These are phyloP conservation scores for Colletotrichum trifolii DNA, from an alignment of 2,329 filamentous ascomycete species.

Conservation along the genomic window DNA sequence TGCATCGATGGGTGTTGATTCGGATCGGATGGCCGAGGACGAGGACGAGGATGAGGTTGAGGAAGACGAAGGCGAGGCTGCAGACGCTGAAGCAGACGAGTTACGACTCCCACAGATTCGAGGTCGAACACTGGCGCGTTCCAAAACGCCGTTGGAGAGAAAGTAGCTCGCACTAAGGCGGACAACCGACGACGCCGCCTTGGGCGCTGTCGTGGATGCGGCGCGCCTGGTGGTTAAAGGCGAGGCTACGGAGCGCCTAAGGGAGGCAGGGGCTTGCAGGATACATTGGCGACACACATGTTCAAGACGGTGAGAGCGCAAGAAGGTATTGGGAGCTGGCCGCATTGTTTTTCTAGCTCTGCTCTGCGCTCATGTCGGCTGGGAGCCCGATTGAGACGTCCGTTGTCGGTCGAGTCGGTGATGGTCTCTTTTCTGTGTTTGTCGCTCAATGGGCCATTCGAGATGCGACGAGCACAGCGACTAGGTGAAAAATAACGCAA, in stretches of 20 bases:
- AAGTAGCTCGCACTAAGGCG: constrained; percentile 38
- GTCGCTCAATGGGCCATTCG: constrained; percentile 13
- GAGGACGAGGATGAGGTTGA: constrained; percentile 14
- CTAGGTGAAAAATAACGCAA: too few relatives aligned
- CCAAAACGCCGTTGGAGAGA: constrained; percentile 35
- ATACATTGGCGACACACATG: constrained; percentile 35
- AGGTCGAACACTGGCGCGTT: constrained; percentile 17
- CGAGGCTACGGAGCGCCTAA: constrained; percentile 1
- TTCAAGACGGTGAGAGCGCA: constrained; percentile 33
- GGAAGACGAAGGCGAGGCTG: background rate
- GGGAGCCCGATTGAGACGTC: background rate
- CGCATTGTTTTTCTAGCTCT: constrained; percentile 34
- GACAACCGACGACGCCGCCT: constrained; percentile 29
- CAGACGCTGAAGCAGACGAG: constrained; percentile 28
- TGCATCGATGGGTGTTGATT: constrained; percentile 15
- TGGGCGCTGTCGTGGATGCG: constrained; percentile 29
- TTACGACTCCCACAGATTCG: constrained; percentile 20
- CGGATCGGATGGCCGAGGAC: constrained; percentile 16
- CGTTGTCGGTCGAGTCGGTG: constrained; percentile 1
- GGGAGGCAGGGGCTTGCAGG: constrained; percentile 13
- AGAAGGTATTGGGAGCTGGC: constrained; percentile 33
- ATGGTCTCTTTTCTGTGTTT: background rate
- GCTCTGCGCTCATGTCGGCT: constrained; percentile 35
- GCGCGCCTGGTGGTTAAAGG: constrained; percentile 15
- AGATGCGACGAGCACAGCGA: background rate